Evolutionary conservation across 1,139 yeast genomes (phyloP).

Genomic region (Yamadazyma dushanensis): DNA sequence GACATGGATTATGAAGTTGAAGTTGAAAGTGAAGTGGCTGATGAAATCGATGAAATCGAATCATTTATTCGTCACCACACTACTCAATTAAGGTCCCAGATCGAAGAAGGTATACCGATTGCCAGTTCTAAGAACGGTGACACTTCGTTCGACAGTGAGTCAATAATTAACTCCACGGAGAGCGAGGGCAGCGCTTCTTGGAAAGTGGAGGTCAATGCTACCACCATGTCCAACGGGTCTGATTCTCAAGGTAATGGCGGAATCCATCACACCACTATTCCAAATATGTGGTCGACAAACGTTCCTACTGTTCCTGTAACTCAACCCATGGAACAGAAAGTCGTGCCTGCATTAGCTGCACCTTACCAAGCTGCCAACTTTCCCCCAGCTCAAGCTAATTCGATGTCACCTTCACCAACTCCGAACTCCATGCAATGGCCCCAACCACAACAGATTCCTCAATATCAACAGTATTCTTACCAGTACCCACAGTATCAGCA

Average conservation of each 20-base stretch:
- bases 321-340: too few relatives aligned
- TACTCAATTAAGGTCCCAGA: constrained; percentile 18
- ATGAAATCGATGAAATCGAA: constrained; percentile 31
- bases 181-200: constrained; percentile 1
- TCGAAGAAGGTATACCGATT: constrained; percentile 6
- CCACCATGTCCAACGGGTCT: constrained; percentile 4
- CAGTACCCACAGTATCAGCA: constrained; percentile 3
- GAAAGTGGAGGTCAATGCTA: constrained; percentile 9
- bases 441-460: background rate
- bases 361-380: constrained; percentile 1
- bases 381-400: background rate
- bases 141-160: background rate
- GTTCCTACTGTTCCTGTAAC: background rate
- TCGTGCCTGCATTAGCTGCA: background rate
- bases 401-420: constrained; percentile 3
- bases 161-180: background rate
- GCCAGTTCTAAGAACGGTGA: background rate
- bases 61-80: constrained; percentile 30
- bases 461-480: constrained; percentile 1
- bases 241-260: too few relatives aligned
- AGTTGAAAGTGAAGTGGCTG: background rate
- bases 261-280: too few relatives aligned
- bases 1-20: constrained; percentile 6
- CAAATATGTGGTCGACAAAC: constrained; percentile 8
- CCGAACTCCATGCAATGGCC: background rate